A percentile compares a stretch with the other conserved stretches of the same genome.
Conservation (phyloP, 352 stramenopile species). For the Pythium diclinum region DNA sequence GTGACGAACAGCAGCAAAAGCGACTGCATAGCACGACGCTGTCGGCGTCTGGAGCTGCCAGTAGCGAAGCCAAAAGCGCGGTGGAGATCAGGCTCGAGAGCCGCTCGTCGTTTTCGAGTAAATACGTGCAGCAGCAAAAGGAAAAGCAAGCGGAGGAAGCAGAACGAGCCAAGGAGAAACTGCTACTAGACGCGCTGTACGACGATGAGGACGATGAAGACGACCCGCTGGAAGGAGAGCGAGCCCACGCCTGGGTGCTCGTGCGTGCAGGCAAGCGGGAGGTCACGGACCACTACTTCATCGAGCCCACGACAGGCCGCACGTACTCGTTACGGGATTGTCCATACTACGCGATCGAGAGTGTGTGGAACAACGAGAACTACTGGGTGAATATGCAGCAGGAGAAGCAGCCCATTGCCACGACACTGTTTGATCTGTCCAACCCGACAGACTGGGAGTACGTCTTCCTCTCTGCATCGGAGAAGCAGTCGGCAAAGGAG, state of each 20-base stretch:
- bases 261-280: conserved; percentile 89
- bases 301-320: conserved; percentile 91
- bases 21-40: conserved; percentile 13
- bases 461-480: conserved; percentile 81
- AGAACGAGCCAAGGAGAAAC: conserved; percentile 37
- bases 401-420: conserved; percentile 44
- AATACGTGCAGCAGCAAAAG: conserved; percentile 56
- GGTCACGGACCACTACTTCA: conserved; percentile 82
- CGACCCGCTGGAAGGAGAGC: conserved; percentile 66
- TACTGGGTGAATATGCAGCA: conserved; percentile 95
- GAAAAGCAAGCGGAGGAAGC: conserved; percentile 44
- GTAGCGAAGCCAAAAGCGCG: conserved; percentile 7
- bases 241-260: conserved; percentile 91
- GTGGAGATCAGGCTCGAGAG: conserved; percentile 42
- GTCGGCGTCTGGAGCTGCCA: neutral
- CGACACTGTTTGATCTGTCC: conserved; percentile 78
- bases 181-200: conserved; percentile 43
- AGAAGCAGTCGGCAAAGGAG: conserved; percentile 57
- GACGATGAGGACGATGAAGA: conserved; percentile 70
- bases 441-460: conserved; percentile 91
- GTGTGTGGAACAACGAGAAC: conserved; percentile 93
- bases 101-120: conserved; percentile 65
- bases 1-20: conserved; percentile 27
- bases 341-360: conserved; percentile 88
- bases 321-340: conserved; percentile 72